Conservation (phyloP, 148 eudicot genomes). For the Rhododendron vialii region DNA sequence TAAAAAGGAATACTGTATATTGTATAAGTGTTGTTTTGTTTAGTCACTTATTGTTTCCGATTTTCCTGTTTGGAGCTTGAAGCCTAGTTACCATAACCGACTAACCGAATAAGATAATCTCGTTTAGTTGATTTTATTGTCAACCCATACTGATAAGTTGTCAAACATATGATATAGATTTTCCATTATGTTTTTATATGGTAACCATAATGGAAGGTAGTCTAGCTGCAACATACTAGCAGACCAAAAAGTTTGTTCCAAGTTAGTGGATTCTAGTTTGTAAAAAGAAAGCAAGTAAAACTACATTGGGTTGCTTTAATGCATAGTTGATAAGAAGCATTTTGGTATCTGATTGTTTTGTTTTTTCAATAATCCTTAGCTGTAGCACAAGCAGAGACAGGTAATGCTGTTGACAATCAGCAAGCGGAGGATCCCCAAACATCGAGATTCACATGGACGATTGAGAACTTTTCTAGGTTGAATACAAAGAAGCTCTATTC, state of each 20-base stretch:
- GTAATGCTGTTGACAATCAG: conserved; percentile 51
- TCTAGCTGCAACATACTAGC: neutral
- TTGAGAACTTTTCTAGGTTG: conserved; percentile 68
- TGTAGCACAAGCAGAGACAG: conserved; percentile 47
- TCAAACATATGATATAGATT: neutral
- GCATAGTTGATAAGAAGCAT: neutral
- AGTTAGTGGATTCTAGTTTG: conserved; percentile 7
- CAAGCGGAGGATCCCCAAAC: conserved; percentile 69
- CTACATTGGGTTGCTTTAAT: neutral
- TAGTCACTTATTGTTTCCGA: neutral
- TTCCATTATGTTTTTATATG: neutral
- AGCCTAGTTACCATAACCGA: neutral
- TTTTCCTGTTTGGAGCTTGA: neutral
- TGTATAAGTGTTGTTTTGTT: too few species aligned
- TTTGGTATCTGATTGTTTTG: conserved; percentile 8
- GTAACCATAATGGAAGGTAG: neutral
- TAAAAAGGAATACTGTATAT: too few species aligned
- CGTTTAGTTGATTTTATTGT: neutral
- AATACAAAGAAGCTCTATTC: conserved; percentile 78
- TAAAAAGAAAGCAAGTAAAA: neutral
- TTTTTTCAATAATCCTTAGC: conserved; percentile 19
- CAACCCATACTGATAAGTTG: neutral
- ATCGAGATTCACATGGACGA: conserved; percentile 77
- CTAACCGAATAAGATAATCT: neutral
- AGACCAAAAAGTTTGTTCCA: neutral